Conservation (phyloP, 768 basidiomycete species). For the Tephrocybe sp. region DNA sequence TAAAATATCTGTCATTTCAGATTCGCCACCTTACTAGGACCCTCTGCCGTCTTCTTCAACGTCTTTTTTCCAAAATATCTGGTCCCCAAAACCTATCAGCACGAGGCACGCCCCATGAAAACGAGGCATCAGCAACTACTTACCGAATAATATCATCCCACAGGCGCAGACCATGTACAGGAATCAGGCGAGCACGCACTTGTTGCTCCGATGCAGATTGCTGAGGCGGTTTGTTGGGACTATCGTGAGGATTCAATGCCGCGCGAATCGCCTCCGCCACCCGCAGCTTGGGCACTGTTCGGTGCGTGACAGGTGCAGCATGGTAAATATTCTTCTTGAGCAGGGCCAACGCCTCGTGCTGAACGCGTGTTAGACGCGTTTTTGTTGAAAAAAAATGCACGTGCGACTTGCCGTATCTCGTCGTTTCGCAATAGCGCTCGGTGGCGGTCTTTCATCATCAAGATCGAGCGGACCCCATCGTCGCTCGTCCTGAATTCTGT, state of each 20-base stretch:
- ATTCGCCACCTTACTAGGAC: too few relatives aligned
- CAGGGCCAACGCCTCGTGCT: slow-evolving; percentile 55
- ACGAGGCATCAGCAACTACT: slow-evolving; percentile 14
- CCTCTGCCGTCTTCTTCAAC: slow-evolving; percentile 15
- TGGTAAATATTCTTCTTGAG: slow-evolving; percentile 56
- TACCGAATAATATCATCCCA: slow-evolving; percentile 54
- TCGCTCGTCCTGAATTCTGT: slow-evolving; percentile 36
- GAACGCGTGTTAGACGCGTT: neutral
- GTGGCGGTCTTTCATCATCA: slow-evolving; percentile 65
- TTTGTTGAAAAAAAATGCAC: neutral
- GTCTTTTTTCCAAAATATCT: slow-evolving; percentile 34
- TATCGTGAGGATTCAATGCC: slow-evolving; percentile 48
- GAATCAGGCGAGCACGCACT: slow-evolving; percentile 34
- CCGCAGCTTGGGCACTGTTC: slow-evolving; percentile 47
- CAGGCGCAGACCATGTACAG: slow-evolving; percentile 52
- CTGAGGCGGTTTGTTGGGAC: slow-evolving; percentile 43
- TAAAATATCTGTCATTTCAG: too few relatives aligned
- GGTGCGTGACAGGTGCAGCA: slow-evolving; percentile 52
- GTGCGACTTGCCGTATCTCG: slow-evolving; percentile 54
- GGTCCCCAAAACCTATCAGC: slow-evolving; percentile 37
- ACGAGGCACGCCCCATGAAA: neutral
- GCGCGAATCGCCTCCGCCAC: slow-evolving; percentile 43
- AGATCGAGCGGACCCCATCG: slow-evolving; percentile 59
- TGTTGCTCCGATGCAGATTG: slow-evolving; percentile 62
- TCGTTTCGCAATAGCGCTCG: slow-evolving; percentile 67